Evolutionary conservation across 495 filamentous ascomycete genomes (phyloP).

Genomic region (Amphirosellinia nigrospora): DNA sequence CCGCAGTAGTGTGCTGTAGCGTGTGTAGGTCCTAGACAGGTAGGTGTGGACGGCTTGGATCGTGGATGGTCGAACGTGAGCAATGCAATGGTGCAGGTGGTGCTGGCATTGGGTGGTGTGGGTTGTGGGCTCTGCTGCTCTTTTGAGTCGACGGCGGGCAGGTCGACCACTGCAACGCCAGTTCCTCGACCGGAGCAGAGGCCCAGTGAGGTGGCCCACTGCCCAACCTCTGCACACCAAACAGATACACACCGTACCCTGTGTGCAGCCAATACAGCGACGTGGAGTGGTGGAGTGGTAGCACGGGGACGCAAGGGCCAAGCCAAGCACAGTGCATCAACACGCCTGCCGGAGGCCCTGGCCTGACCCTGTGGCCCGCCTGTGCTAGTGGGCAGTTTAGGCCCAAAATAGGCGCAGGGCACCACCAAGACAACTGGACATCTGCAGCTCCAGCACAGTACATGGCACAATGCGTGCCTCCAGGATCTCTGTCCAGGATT

Average conservation of each 20-base stretch:
- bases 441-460: constrained; percentile 13
- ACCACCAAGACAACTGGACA: constrained; percentile 2
- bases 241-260: not conserved
- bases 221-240: not conserved
- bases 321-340: constrained; percentile 22
- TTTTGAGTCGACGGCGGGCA: constrained; percentile 13
- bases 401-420: constrained; percentile 8
- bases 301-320: not conserved
- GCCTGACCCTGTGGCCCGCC: not conserved
- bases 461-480: not conserved
- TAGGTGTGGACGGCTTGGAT: constrained; percentile 1
- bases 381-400: constrained; percentile 8
- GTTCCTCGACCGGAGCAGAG: not conserved
- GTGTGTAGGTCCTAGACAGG: not conserved
- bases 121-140: constrained; percentile 7
- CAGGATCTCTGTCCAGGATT: constrained; percentile 8
- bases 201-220: not conserved
- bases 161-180: constrained; percentile 2
- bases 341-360: not conserved
- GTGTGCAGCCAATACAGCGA: constrained; percentile 1
- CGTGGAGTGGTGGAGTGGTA: not conserved
- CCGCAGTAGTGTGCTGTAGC: constrained; percentile 15
- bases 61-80: constrained; percentile 1
- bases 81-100: not conserved
- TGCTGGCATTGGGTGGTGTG: not conserved